Conservation (phyloP, 2,329 filamentous ascomycete genomes). For the Thermoascus crustaceus region DNA sequence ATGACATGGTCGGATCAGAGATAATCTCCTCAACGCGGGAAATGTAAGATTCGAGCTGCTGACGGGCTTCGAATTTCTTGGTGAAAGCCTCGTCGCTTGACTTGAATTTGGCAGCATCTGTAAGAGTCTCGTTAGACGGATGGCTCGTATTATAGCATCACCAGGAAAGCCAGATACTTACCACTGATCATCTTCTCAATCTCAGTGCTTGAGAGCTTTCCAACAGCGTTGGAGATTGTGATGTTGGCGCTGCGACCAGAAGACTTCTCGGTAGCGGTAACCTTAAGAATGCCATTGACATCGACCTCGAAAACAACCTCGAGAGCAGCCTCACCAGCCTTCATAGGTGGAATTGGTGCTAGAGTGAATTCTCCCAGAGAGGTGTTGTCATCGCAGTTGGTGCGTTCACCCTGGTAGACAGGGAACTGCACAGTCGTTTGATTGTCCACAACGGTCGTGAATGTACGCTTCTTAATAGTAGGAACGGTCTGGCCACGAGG, state of each 20-base stretch:
- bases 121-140: constrained; percentile 11
- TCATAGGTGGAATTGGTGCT: constrained; percentile 76
- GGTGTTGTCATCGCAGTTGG: constrained; percentile 98
- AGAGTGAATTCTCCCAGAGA: constrained; percentile 96
- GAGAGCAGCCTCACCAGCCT: constrained; percentile 89
- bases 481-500: constrained; percentile 69
- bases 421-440: constrained; percentile 85
- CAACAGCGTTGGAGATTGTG: constrained; percentile 98
- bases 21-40: constrained; percentile 97
- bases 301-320: constrained; percentile 99
- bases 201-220: constrained; percentile 88
- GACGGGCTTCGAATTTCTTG: constrained; percentile 98
- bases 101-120: constrained; percentile 98
- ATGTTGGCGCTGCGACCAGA: constrained; percentile 98
- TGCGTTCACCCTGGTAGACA: constrained; percentile 91
- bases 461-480: constrained; percentile 75
- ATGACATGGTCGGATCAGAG: constrained; percentile 87
- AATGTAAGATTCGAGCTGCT: constrained; percentile 99
- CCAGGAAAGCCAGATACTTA: constrained; percentile 30
- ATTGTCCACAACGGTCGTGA: constrained; percentile 63
- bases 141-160: too few relatives aligned
- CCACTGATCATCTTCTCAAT: constrained; percentile 97
- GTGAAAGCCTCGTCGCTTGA: constrained; percentile 93
- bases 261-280: constrained; percentile 97
- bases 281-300: constrained; percentile 99